Evolutionary conservation across 179 eudicot species (phyloP), one percentile per base, ranked within the genome.

Genomic region (Beta lomatogona): DNA sequence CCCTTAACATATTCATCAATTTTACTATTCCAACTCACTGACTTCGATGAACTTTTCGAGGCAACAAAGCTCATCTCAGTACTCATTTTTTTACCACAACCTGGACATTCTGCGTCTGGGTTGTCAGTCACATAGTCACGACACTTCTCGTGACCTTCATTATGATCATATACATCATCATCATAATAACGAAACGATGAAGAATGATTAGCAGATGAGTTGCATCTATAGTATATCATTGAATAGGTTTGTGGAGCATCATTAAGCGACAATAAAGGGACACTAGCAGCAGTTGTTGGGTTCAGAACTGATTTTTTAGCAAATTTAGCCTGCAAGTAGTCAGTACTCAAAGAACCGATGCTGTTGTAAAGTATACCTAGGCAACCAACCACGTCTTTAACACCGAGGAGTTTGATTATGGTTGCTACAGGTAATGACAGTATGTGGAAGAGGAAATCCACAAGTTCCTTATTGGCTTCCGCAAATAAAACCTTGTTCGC

Each of bases 321-420:
- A 3, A 76, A 22, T 21, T 66, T 41, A 9, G 83, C 63, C 16
- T 77, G 77, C 5, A 84, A 9, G 64, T 84, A 84, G 3, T 73
- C 67, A 1, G 71, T 19, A 48, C 64, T 31, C 7, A 88, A 63
- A 41, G 81, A 70, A 19, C 72, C 77, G 0, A 88, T 76, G 80
- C 90, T 88, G 3, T 74, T 52, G 77, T 88, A 88, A 21, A 88
- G 85, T 5, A 54, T 65, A 11, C 84, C 81, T 41, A 82, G 58
- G 28, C 79, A 70, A 58, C 85, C 87, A 6, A 53, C 78, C 86
- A 80, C 86, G 28, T 36, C 63, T 15, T 78, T 61, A 9, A 54
- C 54, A 19, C 31, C 58, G 1, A 80, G n/a, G 10, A 84, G 77
- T 45, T 28, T 61, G 6, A 76, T 25, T 3, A 84, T 14, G 0